phyloP scores from a whole-genome alignment of 2,329 filamentous ascomycete genomes.

The Huntiella abstrusa region DNA sequence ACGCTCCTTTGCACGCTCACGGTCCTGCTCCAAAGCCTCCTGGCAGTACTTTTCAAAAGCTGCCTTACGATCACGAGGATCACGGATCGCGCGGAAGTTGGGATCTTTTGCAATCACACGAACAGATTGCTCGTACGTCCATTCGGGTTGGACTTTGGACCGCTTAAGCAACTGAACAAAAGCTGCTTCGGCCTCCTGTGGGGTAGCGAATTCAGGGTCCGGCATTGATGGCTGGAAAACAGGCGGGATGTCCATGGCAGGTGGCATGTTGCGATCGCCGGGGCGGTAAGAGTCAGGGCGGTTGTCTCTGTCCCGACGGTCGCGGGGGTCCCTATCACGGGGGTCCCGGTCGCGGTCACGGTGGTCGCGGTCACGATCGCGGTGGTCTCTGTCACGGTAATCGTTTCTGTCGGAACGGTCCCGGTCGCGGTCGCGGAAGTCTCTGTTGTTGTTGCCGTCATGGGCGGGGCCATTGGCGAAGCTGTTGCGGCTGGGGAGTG shows the following conservation, averaged over 20 bases:
- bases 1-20: slow-evolving; percentile 84
- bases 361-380: slow-evolving; percentile 15
- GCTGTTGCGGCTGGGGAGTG: slow-evolving; percentile 24
- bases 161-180: slow-evolving; percentile 81
- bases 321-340: slow-evolving; percentile 13
- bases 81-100: slow-evolving; percentile 82
- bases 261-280: not conserved
- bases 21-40: slow-evolving; percentile 79
- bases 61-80: slow-evolving; percentile 73
- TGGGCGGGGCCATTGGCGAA: slow-evolving; percentile 17
- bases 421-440: slow-evolving; percentile 9
- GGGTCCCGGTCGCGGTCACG: slow-evolving; percentile 14
- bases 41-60: slow-evolving; percentile 92
- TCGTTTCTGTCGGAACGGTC: slow-evolving; percentile 19
- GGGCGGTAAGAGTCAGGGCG: slow-evolving; percentile 18
- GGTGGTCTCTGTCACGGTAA: slow-evolving; percentile 12
- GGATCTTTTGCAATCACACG: slow-evolving; percentile 73
- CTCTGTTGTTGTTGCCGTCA: slow-evolving; percentile 16
- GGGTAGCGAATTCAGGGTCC: slow-evolving; percentile 60
- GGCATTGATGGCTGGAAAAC: slow-evolving; percentile 38
- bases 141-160: slow-evolving; percentile 72
- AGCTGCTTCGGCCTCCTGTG: slow-evolving; percentile 79
- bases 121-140: slow-evolving; percentile 82
- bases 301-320: slow-evolving; percentile 14
- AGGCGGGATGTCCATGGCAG: slow-evolving; percentile 1